These are phyloP conservation scores for Boletus huronensis DNA, from an alignment of 768 basidiomycete genomes.

Conservation along the genomic window DNA sequence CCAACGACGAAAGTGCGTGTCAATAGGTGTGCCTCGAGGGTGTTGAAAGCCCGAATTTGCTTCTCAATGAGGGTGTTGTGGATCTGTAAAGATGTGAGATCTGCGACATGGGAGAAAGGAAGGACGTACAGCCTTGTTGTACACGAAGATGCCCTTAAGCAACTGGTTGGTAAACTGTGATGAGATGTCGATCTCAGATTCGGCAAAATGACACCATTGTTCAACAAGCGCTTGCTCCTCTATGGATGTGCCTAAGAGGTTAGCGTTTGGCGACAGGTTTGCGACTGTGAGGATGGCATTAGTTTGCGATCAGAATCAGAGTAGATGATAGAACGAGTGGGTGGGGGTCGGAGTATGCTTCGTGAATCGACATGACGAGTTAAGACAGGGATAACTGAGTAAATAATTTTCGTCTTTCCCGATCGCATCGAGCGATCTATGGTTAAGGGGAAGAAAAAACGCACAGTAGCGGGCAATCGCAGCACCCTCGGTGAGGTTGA, in stretches of 20 bases:
- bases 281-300: slow-evolving; percentile 54
- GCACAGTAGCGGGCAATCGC: slow-evolving; percentile 89
- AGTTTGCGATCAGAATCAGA: slow-evolving; percentile 20
- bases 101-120: neutral
- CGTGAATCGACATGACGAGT: slow-evolving; percentile 51
- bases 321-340: neutral
- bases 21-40: slow-evolving; percentile 70
- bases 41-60: slow-evolving; percentile 54
- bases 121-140: slow-evolving; percentile 76
- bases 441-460: slow-evolving; percentile 34
- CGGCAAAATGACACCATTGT: slow-evolving; percentile 80
- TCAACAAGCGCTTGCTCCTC: slow-evolving; percentile 75
- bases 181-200: slow-evolving; percentile 53
- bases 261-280: slow-evolving; percentile 68
- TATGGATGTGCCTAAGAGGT: slow-evolving; percentile 61
- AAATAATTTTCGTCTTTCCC: slow-evolving; percentile 23
- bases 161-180: slow-evolving; percentile 40
- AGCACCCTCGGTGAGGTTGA: slow-evolving; percentile 70
- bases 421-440: slow-evolving; percentile 12
- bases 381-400: slow-evolving; percentile 75
- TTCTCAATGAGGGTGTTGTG: slow-evolving; percentile 55
- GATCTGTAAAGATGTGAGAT: slow-evolving; percentile 37
- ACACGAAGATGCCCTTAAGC: slow-evolving; percentile 54
- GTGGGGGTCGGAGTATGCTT: slow-evolving; percentile 7
- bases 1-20: slow-evolving; percentile 87